Base-by-base conservation (phyloP, 2,329 filamentous ascomycete genomes). In the Cytospora piceicola region DNA sequence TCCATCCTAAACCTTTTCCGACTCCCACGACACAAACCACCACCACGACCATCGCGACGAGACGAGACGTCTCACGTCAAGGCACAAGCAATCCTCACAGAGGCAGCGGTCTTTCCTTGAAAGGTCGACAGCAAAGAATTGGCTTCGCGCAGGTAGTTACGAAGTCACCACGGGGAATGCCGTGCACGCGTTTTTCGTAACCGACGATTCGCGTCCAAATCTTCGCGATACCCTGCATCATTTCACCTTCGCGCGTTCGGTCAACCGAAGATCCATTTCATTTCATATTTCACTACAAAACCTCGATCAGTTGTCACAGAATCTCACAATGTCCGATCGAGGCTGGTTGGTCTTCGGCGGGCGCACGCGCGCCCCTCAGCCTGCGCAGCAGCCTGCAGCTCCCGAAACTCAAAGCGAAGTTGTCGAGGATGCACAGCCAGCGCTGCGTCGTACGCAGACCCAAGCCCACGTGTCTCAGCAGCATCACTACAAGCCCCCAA, bases 281-380 rank as follows among this genome's bases (percentile, higher is more conserved):
- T 53, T 32, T 27, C n/a, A 34, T 20, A 14, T n/a, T 51, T 6
- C 17, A 12, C 27, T 29, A 20, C 36, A 4, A 36, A 57, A 11
- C 39, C 12, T 12, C 9, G 46, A 49, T 20, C 34, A 9, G 2
- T 58, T 4, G 8, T 5, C 17, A 59, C 15, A 32, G 12, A 20
- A 54, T 30, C 30, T 15, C 49, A 51, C 17, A 32, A 64, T 65
- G 67, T 54, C 56, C 17, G 68, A 68, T 46, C 55, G 60, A 22
- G 53, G 24, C 22, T 64, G 60, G 56, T 58, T 66, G 27, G 51
- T 51, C 32, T 61, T 65, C 20, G 58, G 63, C 52, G 42, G 36
- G 30, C 66, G 66, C 27, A 36, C n/a, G 2, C 58, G 59, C 27
- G 39, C 63, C 15, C 12, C 66, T 39, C 66, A 68, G 20, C 52